A percentile compares a stretch with the other conserved stretches of the same genome.
phyloP scores from a whole-genome alignment of 106 monocot genomes.

The Acorus gramineus region DNA sequence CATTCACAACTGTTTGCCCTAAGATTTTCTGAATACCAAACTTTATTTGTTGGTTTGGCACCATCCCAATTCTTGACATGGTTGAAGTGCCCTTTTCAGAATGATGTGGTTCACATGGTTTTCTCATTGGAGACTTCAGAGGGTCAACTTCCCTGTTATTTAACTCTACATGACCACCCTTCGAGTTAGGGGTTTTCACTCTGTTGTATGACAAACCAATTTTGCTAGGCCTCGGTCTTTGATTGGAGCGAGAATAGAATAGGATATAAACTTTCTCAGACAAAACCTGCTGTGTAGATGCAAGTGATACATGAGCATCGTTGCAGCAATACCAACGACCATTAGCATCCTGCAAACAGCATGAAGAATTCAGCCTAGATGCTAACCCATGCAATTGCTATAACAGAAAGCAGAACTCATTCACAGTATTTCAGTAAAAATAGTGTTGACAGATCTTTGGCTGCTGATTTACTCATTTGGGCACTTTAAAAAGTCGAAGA shows the following conservation, averaged over 20 bases:
- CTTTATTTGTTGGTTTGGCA: constrained; percentile 31
- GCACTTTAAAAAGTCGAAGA: no score
- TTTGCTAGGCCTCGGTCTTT: constrained; percentile 28
- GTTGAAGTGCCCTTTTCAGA: constrained; percentile 12
- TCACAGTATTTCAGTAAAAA: no score
- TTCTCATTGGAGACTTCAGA: constrained; percentile 17
- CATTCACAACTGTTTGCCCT: constrained; percentile 37
- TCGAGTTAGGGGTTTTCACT: constrained; percentile 26
- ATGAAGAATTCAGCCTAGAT: constrained; percentile 2
- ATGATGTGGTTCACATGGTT: constrained; percentile 18
- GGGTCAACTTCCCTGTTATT: neutral
- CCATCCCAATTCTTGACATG: constrained; percentile 28
- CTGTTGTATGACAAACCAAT: constrained; percentile 18
- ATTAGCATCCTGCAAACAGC: constrained; percentile 56
- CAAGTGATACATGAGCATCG: constrained; percentile 79
- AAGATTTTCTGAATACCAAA: constrained; percentile 20
- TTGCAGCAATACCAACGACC: constrained; percentile 96
- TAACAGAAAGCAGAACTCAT: no score
- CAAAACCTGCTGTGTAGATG: constrained; percentile 74
- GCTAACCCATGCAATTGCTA: neutral
- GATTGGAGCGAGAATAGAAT: constrained; percentile 63
- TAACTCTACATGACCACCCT: constrained; percentile 9
- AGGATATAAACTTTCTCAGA: constrained; percentile 95
- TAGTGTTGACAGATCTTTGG: no score
- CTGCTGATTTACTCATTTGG: no score